These are phyloP conservation scores for Mortierella sp. DNA, from an alignment of 371 early-diverging fungal species.

Conservation along the genomic window DNA sequence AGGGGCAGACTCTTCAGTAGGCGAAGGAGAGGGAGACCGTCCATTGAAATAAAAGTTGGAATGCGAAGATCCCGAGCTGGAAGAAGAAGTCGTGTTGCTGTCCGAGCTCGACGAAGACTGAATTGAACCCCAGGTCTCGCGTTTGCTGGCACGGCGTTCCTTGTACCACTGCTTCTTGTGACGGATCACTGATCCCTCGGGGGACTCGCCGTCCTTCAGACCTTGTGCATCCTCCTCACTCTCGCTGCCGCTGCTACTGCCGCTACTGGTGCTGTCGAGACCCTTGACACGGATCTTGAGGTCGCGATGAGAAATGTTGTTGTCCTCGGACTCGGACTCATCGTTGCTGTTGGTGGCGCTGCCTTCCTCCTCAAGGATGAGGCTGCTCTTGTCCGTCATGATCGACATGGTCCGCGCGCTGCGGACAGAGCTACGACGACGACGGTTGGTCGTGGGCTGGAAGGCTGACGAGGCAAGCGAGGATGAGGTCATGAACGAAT, in stretches of 20 bases:
- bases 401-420: slow-evolving; percentile 35
- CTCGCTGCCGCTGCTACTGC: not conserved
- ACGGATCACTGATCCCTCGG: not conserved
- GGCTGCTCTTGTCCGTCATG: slow-evolving; percentile 29
- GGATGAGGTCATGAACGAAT: slow-evolving; percentile 4
- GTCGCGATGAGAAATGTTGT: not conserved
- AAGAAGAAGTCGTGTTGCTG: slow-evolving; percentile 32
- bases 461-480: slow-evolving; percentile 16
- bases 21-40: slow-evolving; percentile 48
- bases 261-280: slow-evolving; percentile 1
- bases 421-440: slow-evolving; percentile 6
- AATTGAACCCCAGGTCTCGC: slow-evolving; percentile 44
- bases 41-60: slow-evolving; percentile 51
- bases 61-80: slow-evolving; percentile 49
- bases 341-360: not conserved
- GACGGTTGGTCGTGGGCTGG: slow-evolving; percentile 1
- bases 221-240: not conserved
- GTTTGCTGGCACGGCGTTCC: not conserved
- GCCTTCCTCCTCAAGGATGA: not conserved
- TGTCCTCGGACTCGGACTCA: not conserved
- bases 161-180: slow-evolving; percentile 34
- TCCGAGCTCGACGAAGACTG: slow-evolving; percentile 49
- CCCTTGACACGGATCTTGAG: slow-evolving; percentile 6
- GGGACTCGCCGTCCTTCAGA: slow-evolving; percentile 1
- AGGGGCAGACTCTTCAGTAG: slow-evolving; percentile 35